Percentiles rank a stretch among this genome's conserved stretches.
Evolutionary conservation across 371 early-diverging fungal genomes (phyloP).

Genomic region (Actinomortierella wolfii): DNA sequence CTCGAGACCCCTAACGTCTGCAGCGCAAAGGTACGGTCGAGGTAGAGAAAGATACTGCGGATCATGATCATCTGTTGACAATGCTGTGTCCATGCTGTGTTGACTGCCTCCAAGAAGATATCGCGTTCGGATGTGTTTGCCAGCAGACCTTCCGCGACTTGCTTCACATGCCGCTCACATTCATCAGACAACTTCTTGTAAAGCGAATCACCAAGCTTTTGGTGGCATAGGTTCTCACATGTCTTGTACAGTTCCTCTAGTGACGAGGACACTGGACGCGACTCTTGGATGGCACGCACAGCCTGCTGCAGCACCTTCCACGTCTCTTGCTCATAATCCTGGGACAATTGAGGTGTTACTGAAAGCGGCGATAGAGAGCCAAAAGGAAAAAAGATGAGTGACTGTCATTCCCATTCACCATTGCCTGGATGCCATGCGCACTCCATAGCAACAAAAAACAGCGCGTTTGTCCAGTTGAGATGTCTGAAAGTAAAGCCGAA

Average conservation of each 20-base stretch:
- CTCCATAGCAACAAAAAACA: too few relatives aligned
- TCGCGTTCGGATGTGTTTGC: constrained; percentile 43
- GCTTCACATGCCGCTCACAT: constrained; percentile 54
- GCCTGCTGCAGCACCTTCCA: constrained; percentile 72
- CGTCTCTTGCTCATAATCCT: constrained; percentile 67
- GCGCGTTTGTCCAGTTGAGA: too few relatives aligned
- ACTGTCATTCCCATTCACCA: neutral
- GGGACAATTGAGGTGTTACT: constrained; percentile 72
- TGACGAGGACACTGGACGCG: constrained; percentile 64
- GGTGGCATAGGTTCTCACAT: constrained; percentile 81
- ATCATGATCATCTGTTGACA: constrained; percentile 75
- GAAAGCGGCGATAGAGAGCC: neutral
- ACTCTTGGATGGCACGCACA: constrained; percentile 75
- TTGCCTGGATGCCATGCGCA: too few relatives aligned
- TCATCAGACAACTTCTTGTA: constrained; percentile 67
- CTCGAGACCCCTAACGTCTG: constrained; percentile 69
- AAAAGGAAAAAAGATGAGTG: neutral
- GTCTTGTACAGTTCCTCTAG: constrained; percentile 87
- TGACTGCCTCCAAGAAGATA: constrained; percentile 57
- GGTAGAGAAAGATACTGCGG: constrained; percentile 84
- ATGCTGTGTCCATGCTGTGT: constrained; percentile 68
- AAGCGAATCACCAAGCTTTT: constrained; percentile 67
- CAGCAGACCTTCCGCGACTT: constrained; percentile 23
- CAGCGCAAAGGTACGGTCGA: constrained; percentile 89
- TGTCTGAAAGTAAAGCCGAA: neutral